Evolutionary conservation across 139 green algal species (phyloP).

Genomic region (Dunaliella primolecta): DNA sequence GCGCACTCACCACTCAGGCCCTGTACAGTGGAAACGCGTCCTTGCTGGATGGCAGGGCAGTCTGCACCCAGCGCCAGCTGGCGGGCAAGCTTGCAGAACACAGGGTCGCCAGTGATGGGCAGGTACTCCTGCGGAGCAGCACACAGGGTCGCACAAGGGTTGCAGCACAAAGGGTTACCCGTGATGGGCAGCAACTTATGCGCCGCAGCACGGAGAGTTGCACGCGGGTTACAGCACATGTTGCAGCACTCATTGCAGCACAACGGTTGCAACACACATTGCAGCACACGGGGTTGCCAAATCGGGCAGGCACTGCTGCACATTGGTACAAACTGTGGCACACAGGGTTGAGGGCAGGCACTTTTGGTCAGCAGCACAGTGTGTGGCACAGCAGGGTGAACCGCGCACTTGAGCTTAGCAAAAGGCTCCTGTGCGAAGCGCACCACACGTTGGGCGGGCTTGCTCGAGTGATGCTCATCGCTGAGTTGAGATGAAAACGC

Average conservation of each 20-base stretch:
- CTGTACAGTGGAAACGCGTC: slow-evolving; percentile 68
- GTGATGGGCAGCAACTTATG: background rate
- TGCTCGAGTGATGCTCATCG: too few relatives aligned
- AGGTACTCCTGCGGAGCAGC: slow-evolving; percentile 72
- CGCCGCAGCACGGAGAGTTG: too few relatives aligned
- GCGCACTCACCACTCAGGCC: slow-evolving; percentile 55
- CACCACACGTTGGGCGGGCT: too few relatives aligned
- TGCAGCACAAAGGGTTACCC: background rate
- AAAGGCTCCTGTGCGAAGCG: too few relatives aligned
- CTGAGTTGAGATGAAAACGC: too few relatives aligned
- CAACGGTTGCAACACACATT: background rate
- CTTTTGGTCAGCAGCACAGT: too few relatives aligned
- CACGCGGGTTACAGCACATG: background rate
- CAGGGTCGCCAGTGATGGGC: slow-evolving; percentile 71
- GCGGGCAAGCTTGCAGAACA: slow-evolving; percentile 65
- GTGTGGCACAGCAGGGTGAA: too few relatives aligned
- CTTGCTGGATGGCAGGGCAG: slow-evolving; percentile 38
- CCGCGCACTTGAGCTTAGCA: too few relatives aligned
- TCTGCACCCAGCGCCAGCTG: slow-evolving; percentile 69
- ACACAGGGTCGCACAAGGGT: background rate
- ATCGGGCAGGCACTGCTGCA: background rate
- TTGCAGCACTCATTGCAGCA: background rate
- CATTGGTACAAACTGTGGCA: background rate
- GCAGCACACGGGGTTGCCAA: background rate
- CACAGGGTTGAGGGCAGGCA: too few relatives aligned